Percentiles rank a stretch among this genome's conserved stretches.
Conservation (phyloP, 208 protist genomes). For the Willaertia magna region DNA sequence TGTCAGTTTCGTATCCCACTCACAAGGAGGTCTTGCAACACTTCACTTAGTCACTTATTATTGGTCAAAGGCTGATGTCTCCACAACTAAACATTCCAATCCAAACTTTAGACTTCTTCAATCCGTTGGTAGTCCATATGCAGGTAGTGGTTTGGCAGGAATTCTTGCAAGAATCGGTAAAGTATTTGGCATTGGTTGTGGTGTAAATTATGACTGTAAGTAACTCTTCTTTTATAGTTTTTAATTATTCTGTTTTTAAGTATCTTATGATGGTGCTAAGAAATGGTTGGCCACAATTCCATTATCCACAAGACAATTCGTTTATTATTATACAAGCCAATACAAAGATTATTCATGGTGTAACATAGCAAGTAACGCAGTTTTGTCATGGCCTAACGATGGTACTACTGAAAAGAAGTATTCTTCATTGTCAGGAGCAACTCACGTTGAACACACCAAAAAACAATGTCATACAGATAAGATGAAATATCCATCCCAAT, state of each 20-base stretch:
- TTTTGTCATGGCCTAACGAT: conserved; percentile 38
- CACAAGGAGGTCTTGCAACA: conserved; percentile 33
- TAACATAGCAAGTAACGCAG: conserved; percentile 2
- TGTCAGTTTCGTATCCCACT: conserved; percentile 26
- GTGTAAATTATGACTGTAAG: conserved; percentile 15
- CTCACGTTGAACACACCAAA: not conserved
- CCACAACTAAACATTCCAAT: no score
- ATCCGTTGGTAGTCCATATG: conserved; percentile 35
- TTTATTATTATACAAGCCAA: conserved; percentile 36
- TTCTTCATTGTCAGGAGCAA: conserved; percentile 15
- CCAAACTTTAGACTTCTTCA: conserved; percentile 22
- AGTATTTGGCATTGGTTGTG: not conserved
- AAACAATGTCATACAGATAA: not conserved
- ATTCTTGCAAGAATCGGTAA: conserved; percentile 23
- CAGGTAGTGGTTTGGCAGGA: conserved; percentile 31
- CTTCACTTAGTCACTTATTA: conserved; percentile 31
- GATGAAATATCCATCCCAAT: conserved; percentile 1
- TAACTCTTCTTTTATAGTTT: no score
- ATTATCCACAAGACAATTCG: not conserved
- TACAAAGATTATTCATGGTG: conserved; percentile 22
- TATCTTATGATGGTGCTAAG: conserved; percentile 25
- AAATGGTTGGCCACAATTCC: conserved; percentile 18
- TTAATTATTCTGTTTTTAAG: no score
- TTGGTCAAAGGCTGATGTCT: not conserved
- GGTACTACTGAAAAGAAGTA: conserved; percentile 31